Conservation (phyloP, 2,329 filamentous ascomycete species). For the Pestalotiopsis sp. region DNA sequence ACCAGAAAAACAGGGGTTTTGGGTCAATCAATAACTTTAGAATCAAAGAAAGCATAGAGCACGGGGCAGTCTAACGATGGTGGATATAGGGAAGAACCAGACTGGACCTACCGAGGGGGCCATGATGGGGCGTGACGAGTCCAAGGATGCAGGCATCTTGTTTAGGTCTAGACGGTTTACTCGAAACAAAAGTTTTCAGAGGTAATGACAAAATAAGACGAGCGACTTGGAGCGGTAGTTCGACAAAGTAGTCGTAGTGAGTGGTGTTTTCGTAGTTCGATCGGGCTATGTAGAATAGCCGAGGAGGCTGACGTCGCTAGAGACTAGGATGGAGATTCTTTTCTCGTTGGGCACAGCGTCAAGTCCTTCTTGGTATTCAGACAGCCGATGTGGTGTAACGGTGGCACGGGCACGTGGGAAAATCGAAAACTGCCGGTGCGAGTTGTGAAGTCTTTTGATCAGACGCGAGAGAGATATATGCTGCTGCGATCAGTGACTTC, state of each 20-base stretch:
- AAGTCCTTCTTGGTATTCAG: not conserved
- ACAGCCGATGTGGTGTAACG: not conserved
- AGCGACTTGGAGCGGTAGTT: not conserved
- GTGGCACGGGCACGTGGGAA: not conserved
- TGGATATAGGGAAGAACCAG: not conserved
- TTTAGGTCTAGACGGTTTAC: not conserved
- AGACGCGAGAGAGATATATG: too few species aligned
- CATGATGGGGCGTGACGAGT: conserved; percentile 66
- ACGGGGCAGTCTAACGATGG: not conserved
- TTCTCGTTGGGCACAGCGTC: not conserved
- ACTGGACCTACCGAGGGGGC: conserved; percentile 59
- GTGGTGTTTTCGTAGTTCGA: not conserved
- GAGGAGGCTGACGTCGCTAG: not conserved
- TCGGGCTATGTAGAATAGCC: not conserved
- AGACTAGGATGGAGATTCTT: not conserved
- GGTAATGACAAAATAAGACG: not conserved
- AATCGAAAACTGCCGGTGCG: not conserved
- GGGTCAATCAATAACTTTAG: not conserved
- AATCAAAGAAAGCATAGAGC: not conserved
- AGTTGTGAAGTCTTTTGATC: not conserved
- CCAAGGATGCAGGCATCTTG: conserved; percentile 60
- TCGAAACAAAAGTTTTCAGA: not conserved
- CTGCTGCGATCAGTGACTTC: too few species aligned
- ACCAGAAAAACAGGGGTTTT: not conserved
- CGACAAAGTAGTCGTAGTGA: not conserved